These are phyloP conservation scores for Penicillium hordei DNA, from an alignment of 2,329 filamentous ascomycete species.

Conservation along the genomic window DNA sequence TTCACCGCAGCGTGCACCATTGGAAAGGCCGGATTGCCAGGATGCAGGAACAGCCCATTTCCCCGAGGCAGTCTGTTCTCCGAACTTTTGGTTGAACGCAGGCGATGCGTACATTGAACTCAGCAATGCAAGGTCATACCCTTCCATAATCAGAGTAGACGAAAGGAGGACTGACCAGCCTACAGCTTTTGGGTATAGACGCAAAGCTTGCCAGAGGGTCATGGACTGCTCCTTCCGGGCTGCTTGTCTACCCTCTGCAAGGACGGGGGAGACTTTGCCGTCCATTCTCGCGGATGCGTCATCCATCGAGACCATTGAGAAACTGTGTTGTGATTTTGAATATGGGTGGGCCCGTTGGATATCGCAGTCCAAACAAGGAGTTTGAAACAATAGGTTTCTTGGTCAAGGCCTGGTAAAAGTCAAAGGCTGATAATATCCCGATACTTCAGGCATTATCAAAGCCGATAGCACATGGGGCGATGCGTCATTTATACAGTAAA, in stretches of 20 bases:
- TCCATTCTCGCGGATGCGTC: not conserved
- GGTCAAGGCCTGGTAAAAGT: not conserved
- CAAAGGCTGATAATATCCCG: not conserved
- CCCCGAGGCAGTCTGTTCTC: slow-evolving; percentile 19
- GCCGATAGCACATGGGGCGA: not conserved
- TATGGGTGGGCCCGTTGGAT: not conserved
- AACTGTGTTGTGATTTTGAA: not conserved
- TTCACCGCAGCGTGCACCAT: slow-evolving; percentile 24
- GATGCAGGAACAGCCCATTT: slow-evolving; percentile 29
- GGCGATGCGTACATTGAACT: slow-evolving; percentile 35
- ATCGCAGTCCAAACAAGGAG: not conserved
- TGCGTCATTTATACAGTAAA: slow-evolving; percentile 10
- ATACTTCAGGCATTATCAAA: not conserved
- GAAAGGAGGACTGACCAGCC: slow-evolving; percentile 41
- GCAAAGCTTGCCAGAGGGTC: slow-evolving; percentile 34
- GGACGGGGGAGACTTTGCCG: slow-evolving; percentile 2
- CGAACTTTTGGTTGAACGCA: slow-evolving; percentile 34
- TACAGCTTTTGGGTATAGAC: slow-evolving; percentile 37
- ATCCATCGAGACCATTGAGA: not conserved
- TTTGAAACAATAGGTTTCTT: not conserved
- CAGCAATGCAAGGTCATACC: slow-evolving; percentile 42
- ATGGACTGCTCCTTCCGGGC: slow-evolving; percentile 37
- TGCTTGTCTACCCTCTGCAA: slow-evolving; percentile 28
- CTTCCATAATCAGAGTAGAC: slow-evolving; percentile 43
- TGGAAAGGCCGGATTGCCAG: slow-evolving; percentile 35